Conservation (phyloP, 371 early-diverging fungal genomes). For the Lichtheimia corymbifera region DNA sequence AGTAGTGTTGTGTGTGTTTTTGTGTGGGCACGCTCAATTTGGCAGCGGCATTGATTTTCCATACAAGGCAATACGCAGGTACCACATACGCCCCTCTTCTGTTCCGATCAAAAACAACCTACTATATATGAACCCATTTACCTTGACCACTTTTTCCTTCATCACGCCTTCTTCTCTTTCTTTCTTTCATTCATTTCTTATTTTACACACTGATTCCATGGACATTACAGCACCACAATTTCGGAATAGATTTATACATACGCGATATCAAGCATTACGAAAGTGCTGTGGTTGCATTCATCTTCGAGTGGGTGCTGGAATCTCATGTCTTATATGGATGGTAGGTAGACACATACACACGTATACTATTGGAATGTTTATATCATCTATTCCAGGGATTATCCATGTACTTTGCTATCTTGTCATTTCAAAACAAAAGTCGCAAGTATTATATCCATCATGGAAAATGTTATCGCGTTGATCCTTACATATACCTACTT, state of each 20-base stretch:
- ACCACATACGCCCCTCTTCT: background rate
- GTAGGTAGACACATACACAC: constrained; percentile 21
- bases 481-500: background rate
- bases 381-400: constrained; percentile 24
- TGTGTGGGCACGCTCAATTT: too few species aligned
- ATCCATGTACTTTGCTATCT: constrained; percentile 46
- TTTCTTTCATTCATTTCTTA: too few species aligned
- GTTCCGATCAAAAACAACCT: constrained; percentile 1
- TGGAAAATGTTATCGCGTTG: background rate
- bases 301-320: constrained; percentile 37
- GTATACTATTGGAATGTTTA: background rate
- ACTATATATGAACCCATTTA: background rate
- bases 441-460: constrained; percentile 32
- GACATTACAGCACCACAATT: constrained; percentile 10
- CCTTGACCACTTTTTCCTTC: background rate
- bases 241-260: constrained; percentile 20
- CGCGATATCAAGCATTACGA: constrained; percentile 22
- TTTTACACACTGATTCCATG: background rate
- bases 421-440: constrained; percentile 45
- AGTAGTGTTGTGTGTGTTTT: too few species aligned
- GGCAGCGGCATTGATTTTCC: background rate
- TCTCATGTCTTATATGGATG: constrained; percentile 46
- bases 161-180: too few species aligned
- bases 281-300: constrained; percentile 56
- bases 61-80: background rate